A percentile compares a stretch with the other conserved stretches of the same genome.
Conservation (phyloP, 306 rosid genomes). For the Prunus mongolica region DNA sequence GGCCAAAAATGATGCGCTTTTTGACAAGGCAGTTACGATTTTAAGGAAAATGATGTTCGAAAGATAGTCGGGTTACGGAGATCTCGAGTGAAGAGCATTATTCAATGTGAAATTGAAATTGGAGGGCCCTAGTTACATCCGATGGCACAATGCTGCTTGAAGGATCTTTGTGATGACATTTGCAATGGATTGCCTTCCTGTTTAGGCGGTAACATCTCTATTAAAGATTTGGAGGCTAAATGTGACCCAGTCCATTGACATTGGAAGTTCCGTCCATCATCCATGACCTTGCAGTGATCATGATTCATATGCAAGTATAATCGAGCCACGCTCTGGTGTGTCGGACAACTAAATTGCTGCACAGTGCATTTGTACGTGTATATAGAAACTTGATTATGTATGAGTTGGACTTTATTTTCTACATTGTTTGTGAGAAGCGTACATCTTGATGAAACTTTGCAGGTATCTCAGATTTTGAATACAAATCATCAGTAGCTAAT, state of each 20-base stretch:
- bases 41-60: slow-evolving; percentile 47
- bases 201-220: background rate
- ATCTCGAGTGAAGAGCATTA: slow-evolving; percentile 6
- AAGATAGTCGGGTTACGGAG: background rate
- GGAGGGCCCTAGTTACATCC: background rate
- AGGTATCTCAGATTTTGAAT: no score
- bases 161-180: background rate
- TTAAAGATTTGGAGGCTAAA: background rate
- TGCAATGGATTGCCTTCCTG: background rate
- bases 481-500: no score
- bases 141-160: background rate
- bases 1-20: slow-evolving; percentile 36
- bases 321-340: background rate
- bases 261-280: background rate
- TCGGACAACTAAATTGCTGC: background rate
- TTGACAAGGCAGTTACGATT: slow-evolving; percentile 43
- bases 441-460: no score
- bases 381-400: background rate
- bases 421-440: background rate
- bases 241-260: background rate
- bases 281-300: background rate
- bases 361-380: background rate
- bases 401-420: background rate
- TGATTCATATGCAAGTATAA: background rate
- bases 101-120: background rate